Evolutionary conservation across 805 yeast species (phyloP), one percentile per base, ranked within the genome.

Genomic region (Kluyveromyces siamensis): DNA sequence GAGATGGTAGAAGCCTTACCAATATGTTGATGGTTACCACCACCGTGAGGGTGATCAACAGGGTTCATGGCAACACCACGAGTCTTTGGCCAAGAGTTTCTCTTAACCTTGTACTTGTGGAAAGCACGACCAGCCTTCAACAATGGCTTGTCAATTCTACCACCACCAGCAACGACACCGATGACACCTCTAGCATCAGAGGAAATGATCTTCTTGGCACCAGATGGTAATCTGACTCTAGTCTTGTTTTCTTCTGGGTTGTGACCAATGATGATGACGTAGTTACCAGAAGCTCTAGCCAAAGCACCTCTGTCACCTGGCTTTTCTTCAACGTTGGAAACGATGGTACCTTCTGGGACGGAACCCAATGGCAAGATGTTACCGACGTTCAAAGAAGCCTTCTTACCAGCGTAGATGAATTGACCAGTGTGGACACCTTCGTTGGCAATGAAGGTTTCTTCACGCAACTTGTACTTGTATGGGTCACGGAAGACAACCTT

Each of bases 31-130:
- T 91, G 98, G 96, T 90, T 90, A 91, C 99, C 99, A 91, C 99
- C 98, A 87, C 99, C 99, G 77, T 91, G 99, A 75, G 99, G 99
- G 83, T 91, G 99, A 76, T 91, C 99, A 75, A 91, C 99, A 76
- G 98, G 98, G 82, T 91, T 91, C 99, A 93, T 91, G 75, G 99
- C 99, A 74, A 91, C 98, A 91, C 98, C 99, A 83, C 98, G 89
- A 72, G 98, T 93, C 87, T 88, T 90, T 79, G 99, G 99, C 98
- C 98, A 93, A 63, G 96, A 88, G 96, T 93, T 89, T 81, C 98
- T 84, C 95, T 93, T 93, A 70, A 90, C 96, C 79, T 77, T 90
- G 93, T 85, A 90, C 83, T 91, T 91, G 90, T 91, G 96, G 96
- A 84, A 91, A 63, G 99, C 99, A 82, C 96, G 89, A 81, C 98